Conservation (phyloP, 1,284 basidiomycete species). For the Ustilago crameri region DNA sequence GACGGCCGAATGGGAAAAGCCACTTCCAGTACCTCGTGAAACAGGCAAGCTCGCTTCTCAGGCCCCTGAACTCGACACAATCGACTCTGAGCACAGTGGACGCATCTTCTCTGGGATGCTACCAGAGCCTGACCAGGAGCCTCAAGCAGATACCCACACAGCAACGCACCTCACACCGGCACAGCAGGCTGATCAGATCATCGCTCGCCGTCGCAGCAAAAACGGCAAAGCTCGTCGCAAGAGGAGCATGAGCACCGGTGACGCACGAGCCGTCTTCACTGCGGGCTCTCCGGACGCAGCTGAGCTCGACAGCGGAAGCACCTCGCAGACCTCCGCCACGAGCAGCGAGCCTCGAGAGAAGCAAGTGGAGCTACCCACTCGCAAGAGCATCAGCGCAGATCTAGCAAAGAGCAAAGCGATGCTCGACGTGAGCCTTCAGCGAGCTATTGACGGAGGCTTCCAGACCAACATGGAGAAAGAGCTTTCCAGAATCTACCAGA, state of each 20-base stretch:
- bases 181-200: slow-evolving; percentile 61
- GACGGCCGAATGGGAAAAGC: slow-evolving; percentile 16
- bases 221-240: slow-evolving; percentile 42
- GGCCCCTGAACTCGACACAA: slow-evolving; percentile 10
- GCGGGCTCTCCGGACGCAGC: slow-evolving; percentile 15
- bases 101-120: slow-evolving; percentile 13
- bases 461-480: slow-evolving; percentile 57
- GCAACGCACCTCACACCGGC: slow-evolving; percentile 48
- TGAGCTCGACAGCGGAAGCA: slow-evolving; percentile 13
- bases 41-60: background rate
- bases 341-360: slow-evolving; percentile 20
- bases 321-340: slow-evolving; percentile 8
- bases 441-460: slow-evolving; percentile 56
- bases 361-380: slow-evolving; percentile 40
- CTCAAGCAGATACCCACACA: background rate
- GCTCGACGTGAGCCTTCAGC: slow-evolving; percentile 56
- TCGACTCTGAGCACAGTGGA: slow-evolving; percentile 4
- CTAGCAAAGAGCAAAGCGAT: slow-evolving; percentile 52
- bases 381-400: slow-evolving; percentile 53
- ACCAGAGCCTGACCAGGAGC: background rate
- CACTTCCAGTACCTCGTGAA: background rate
- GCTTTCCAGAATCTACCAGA: slow-evolving; percentile 57
- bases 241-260: slow-evolving; percentile 58
- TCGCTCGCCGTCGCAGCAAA: slow-evolving; percentile 58
- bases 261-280: slow-evolving; percentile 39